Evolutionary conservation across 805 yeast species (phyloP), one percentile per base, ranked within the genome.

Genomic region (Sungouiella blattae): DNA sequence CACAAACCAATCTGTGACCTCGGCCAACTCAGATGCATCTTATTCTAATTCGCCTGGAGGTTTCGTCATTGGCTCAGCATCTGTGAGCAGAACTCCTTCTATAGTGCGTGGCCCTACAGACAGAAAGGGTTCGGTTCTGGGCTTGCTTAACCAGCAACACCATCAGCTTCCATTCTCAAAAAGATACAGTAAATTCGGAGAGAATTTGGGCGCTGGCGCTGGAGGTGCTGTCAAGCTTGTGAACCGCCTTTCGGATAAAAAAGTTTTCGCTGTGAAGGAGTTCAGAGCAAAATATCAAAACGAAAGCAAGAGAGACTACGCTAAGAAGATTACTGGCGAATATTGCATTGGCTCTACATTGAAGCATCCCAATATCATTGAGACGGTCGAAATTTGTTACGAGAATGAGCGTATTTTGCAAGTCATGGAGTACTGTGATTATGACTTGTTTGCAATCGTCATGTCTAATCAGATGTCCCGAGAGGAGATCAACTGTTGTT

Each of bases 401-500:
- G 97, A 89, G 52, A 79, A 83, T 47, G 93, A 86, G 43, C 71
- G 91, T 37, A 83, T 87, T 39, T 78, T 83, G 49, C 96, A 89
- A 62, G 89, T 89, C 30, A 84, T 89, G 94, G 97, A 89, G 55
- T 89, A 87, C 59, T 88, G 96, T 58, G 95, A 89, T 47, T 88
- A 75, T 56, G 97, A 89, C 57, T 68, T 89, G 46, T 89, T 89
- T 61, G 96, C 96, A 8, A 85, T 89, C 39, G 96, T 89, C 21
- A 88, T 89, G 95, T 80, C 89, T 34, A 87, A 87, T 49, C 83
- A 85, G 51, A 89, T 89, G 97, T 61, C 81, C 1, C 63, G 71
- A 32, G 78, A 72, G 29, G 97, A 89, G 59, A 75, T 87, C 24
- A 80, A 80, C 57, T 89, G 97, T 60, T 89, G 95, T 60, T 87